These are phyloP conservation scores for Hypoxylon lienhwacheense DNA, from an alignment of 495 filamentous ascomycete species.

Conservation along the genomic window DNA sequence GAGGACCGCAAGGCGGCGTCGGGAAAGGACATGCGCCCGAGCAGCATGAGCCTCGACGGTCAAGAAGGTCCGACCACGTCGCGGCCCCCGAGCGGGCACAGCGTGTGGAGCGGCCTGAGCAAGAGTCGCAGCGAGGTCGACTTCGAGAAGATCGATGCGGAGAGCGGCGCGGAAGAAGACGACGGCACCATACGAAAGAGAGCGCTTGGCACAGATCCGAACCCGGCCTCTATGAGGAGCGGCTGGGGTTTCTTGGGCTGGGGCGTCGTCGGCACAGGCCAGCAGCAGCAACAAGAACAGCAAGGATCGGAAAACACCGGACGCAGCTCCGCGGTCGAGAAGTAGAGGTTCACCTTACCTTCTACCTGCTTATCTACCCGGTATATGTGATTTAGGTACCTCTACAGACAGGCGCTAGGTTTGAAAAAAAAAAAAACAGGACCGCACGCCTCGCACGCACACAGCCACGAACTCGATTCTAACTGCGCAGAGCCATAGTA, in stretches of 20 bases:
- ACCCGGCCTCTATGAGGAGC: slow-evolving; percentile 19
- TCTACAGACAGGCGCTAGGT: no score
- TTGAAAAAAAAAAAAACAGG: no score
- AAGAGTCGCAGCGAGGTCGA: slow-evolving; percentile 77
- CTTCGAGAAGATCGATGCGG: slow-evolving; percentile 81
- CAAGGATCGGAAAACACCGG: slow-evolving; percentile 26
- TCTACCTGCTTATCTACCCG: no score
- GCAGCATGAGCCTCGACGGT: slow-evolving; percentile 40
- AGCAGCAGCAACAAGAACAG: slow-evolving; percentile 5
- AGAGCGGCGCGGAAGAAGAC: slow-evolving; percentile 59
- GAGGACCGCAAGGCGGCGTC: slow-evolving; percentile 39
- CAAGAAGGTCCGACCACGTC: slow-evolving; percentile 33
- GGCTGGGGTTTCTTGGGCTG: slow-evolving; percentile 67
- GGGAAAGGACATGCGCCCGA: slow-evolving; percentile 20
- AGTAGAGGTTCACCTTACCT: no score
- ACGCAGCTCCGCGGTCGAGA: slow-evolving; percentile 39
- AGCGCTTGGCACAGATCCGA: slow-evolving; percentile 11
- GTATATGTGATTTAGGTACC: no score
- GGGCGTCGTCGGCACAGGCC: slow-evolving; percentile 37
- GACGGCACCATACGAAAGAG: slow-evolving; percentile 39
- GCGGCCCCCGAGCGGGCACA: slow-evolving; percentile 50
- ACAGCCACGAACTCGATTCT: slow-evolving; percentile 3
- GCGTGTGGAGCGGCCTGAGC: slow-evolving; percentile 56
- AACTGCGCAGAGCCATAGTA: slow-evolving; percentile 24
- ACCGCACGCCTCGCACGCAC: no score